Evolutionary conservation across 345 rosid species (phyloP).

Genomic region (Eucalyptus curtisii): DNA sequence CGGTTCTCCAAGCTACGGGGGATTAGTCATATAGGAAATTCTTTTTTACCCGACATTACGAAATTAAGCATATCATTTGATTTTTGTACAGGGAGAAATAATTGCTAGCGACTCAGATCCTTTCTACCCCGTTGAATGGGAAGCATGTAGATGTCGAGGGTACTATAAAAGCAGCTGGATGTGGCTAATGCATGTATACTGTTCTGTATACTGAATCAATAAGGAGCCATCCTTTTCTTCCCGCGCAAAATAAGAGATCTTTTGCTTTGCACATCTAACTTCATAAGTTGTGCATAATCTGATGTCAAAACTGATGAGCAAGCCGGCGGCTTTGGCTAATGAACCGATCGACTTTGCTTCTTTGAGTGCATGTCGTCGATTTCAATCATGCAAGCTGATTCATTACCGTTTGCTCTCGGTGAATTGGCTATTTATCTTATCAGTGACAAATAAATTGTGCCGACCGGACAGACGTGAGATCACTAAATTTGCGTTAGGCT

Average conservation of each 20-base stretch:
- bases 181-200: neutral
- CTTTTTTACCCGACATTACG: neutral
- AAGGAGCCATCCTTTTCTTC: neutral
- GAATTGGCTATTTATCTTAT: neutral
- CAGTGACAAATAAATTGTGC: neutral
- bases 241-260: neutral
- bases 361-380: neutral
- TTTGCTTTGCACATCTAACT: neutral
- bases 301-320: neutral
- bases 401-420: neutral
- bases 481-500: fast-evolving
- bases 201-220: neutral
- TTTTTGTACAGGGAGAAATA: neutral
- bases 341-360: neutral
- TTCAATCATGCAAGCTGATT: neutral
- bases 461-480: neutral
- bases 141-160: neutral
- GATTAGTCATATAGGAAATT: neutral
- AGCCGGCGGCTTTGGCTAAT: neutral
- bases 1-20: neutral
- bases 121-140: neutral
- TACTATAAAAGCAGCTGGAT: neutral
- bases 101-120: neutral
- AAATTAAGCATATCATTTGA: neutral
- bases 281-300: neutral